Evolutionary conservation across 495 filamentous ascomycete genomes (phyloP), one percentile per base, ranked within the genome.

Genomic region (Aspergillus sclerotioniger): DNA sequence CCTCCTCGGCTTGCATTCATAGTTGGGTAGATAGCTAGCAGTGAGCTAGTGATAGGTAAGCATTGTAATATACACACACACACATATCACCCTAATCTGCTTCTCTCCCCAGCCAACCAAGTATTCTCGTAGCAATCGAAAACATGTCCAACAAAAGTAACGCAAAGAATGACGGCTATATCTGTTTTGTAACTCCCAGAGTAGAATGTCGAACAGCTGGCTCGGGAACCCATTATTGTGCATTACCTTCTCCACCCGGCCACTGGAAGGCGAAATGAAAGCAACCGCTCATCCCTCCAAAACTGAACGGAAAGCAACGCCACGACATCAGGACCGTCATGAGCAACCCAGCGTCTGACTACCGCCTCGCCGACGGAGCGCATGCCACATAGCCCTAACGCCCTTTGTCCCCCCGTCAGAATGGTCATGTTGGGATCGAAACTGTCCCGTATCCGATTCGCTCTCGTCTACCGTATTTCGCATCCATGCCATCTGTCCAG

Each of bases 401-500:
- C 32, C 39, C 50, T 49, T 51, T 17, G 21, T 45, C 31, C 35
- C 46, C 44, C 17, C 53, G 53, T 54, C 54, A 33, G 51, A 53
- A 53, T 58, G 48, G 56, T 58, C 52, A 44, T 43, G 28, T 49
- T 55, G 25, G 20, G 33, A 48, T 46, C 51, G 49, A 59, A 55
- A 60, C 48, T 46, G 58, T 43, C 57, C 48, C 51, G 43, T 25
- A 56, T 58, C 29, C 51, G 57, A 56, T 50, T 45, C 45, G 47
- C 55, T 43, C 48, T 52, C 63, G 54, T 60, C 63, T 45, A 51
- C 51, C 57, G 46, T 17, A 25, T 50, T 55, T 59, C 41, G 41
- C 46, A 53, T 61, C 63, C 60, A 57, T 59, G 50, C 48, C 57
- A 60, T 63, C 58, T 47, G 33, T 58, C 59, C 56, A 58, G 39